phyloP scores from a whole-genome alignment of 208 protist genomes.

The Leishmania gerbilli region DNA sequence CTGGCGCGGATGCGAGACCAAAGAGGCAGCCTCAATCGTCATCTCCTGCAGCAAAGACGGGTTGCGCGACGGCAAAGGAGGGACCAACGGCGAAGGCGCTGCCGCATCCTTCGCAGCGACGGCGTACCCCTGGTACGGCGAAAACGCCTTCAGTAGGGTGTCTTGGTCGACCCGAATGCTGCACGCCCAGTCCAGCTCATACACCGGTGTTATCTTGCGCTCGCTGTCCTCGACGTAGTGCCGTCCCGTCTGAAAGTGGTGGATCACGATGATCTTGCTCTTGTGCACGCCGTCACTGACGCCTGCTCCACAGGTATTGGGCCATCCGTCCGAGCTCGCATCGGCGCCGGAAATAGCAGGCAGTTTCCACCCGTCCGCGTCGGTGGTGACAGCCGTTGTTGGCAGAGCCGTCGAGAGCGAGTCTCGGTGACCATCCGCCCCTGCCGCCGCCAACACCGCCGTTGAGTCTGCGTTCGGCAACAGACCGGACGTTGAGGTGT shows the following conservation, averaged over 20 bases:
- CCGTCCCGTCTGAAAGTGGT: constrained; percentile 57
- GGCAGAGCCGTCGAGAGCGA: neutral
- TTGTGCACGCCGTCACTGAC: neutral
- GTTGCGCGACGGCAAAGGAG: neutral
- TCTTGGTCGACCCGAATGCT: constrained; percentile 48
- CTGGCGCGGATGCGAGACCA: neutral
- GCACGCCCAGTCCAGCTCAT: constrained; percentile 64
- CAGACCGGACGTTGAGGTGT: constrained; percentile 13
- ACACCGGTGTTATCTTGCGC: constrained; percentile 34
- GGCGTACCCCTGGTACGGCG: constrained; percentile 7
- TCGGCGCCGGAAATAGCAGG: neutral
- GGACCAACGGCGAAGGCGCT: neutral
- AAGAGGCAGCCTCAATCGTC: neutral
- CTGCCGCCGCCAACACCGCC: neutral
- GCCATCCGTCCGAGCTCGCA: no score
- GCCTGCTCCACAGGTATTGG: neutral
- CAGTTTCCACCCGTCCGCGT: neutral
- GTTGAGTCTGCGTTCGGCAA: constrained; percentile 4
- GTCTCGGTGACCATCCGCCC: neutral
- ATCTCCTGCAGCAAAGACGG: neutral
- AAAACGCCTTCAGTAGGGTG: constrained; percentile 21
- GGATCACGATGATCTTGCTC: constrained; percentile 40
- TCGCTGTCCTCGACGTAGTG: constrained; percentile 58
- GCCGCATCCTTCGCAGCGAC: neutral
- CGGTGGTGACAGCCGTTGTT: neutral